Evolutionary conservation across 1,284 basidiomycete genomes (phyloP), one percentile per base, ranked within the genome.

Genomic region (Tylopilus sp.): DNA sequence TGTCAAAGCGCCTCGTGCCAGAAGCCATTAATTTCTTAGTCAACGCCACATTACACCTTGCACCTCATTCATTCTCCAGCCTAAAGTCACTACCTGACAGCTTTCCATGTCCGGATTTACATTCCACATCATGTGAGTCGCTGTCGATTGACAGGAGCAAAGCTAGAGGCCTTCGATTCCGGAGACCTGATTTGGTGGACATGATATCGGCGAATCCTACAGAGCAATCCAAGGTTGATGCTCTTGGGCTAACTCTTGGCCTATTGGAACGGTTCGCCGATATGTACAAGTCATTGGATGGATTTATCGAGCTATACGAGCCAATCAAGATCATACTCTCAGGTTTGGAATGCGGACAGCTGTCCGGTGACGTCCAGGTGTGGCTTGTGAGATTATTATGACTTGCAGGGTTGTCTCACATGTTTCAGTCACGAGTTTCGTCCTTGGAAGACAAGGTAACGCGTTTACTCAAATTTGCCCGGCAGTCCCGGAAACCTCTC

Each of bases 1-100:
- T 90, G 38, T 95, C 92, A 13, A 92, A 90, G 64, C 83, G 96
- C 5, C 71, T 96, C 34, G 81, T 97, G 3, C 97, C 97, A 0
- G 97, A 99, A 68, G 90, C 80, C 2, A 65, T 94, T 55, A 96
- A 90, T 68, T 96, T 96, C 63, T 63, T 92, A 29, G 72, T 84
- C 15, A 86, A 86, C 52, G 66, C 82, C 3, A 66, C 91, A 29
- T 70, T 92, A 21, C 81, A 90, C 57, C 78, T 98, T 9, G 77
- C 85, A 0, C 89, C 89, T 0, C 78, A 82, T 58, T 58, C 59
- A 15, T 84, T 81, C 63, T 68, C 70, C 29, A 65, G 73, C 50
- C 64, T 62, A 33, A 68, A 69, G 40, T 70, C 73, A 2, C 58
- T 90, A 34, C 88, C 84, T 4, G 84, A 84, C 2, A 70, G 68